phyloP scores from a whole-genome alignment of 2,329 filamentous ascomycete genomes.

The Coniochaeta pulveracea region DNA sequence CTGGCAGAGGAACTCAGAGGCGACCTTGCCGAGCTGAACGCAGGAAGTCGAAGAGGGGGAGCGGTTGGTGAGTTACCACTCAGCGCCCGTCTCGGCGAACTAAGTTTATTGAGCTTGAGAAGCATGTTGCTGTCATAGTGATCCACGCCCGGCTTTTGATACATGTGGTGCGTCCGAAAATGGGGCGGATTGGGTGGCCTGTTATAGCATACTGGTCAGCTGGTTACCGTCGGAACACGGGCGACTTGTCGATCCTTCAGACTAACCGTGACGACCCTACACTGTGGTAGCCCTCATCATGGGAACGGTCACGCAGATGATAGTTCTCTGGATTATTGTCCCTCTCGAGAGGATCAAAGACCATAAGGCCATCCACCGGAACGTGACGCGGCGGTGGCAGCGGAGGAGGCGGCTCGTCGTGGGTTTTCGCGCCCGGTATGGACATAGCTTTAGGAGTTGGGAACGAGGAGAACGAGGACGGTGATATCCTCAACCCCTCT shows the following conservation, averaged over 20 bases:
- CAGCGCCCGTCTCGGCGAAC: constrained; percentile 29
- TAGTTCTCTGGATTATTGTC: constrained; percentile 30
- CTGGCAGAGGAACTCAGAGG: constrained; percentile 12
- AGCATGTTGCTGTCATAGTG: constrained; percentile 39
- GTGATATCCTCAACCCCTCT: background rate
- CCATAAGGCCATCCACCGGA: constrained; percentile 20
- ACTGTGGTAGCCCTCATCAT: constrained; percentile 16
- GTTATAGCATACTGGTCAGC: background rate
- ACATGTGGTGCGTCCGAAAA: constrained; percentile 38
- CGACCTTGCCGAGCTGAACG: constrained; percentile 30
- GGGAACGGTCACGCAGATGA: constrained; percentile 12
- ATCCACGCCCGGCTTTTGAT: constrained; percentile 26
- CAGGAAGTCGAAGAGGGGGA: constrained; percentile 31
- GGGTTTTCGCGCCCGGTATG: constrained; percentile 26
- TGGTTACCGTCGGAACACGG: no score
- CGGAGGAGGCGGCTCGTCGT: constrained; percentile 27
- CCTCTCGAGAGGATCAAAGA: constrained; percentile 4
- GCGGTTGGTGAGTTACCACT: no score
- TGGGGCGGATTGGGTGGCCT: constrained; percentile 12
- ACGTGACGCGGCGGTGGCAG: constrained; percentile 31
- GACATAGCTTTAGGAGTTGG: constrained; percentile 24
- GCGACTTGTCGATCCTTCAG: no score
- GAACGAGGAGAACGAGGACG: constrained; percentile 4
- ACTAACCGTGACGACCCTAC: constrained; percentile 11
- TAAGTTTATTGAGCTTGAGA: constrained; percentile 48